Conservation (phyloP, 2,329 filamentous ascomycete genomes). For the Colletotrichum tabaci region DNA sequence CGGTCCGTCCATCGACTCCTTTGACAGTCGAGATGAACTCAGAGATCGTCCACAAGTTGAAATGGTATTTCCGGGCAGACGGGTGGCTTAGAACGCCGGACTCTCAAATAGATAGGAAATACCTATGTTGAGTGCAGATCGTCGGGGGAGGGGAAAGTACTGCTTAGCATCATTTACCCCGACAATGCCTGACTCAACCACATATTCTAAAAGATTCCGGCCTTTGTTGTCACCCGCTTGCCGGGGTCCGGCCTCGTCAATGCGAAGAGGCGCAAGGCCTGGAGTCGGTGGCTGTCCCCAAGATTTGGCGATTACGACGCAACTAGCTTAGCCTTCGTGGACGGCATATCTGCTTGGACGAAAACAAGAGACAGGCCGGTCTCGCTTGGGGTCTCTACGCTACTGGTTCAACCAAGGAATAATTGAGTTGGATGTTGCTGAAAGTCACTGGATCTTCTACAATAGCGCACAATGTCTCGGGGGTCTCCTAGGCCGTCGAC, state of each 20-base stretch:
- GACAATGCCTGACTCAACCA: no score
- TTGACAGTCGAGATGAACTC: not conserved
- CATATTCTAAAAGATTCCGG: no score
- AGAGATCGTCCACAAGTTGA: not conserved
- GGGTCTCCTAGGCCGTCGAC: no score
- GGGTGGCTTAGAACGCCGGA: no score
- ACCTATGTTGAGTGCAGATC: no score
- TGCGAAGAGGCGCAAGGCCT: not conserved
- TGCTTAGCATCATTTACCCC: no score
- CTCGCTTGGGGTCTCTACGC: not conserved
- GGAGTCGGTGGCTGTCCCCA: not conserved
- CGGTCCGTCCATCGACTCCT: constrained; percentile 1
- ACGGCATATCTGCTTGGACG: not conserved
- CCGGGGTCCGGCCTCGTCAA: not conserved
- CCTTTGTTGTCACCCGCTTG: no score
- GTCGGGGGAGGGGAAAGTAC: no score
- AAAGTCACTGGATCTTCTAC: not conserved
- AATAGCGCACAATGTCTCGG: not conserved
- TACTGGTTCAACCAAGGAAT: not conserved
- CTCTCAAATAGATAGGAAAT: no score
- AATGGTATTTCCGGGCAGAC: no score
- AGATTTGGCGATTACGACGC: not conserved
- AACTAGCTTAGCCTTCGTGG: not conserved
- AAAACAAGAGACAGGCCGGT: no score
- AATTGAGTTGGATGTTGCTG: not conserved